phyloP scores from a whole-genome alignment of 164 flowering plant genomes.

The Magnolia sinica region DNA sequence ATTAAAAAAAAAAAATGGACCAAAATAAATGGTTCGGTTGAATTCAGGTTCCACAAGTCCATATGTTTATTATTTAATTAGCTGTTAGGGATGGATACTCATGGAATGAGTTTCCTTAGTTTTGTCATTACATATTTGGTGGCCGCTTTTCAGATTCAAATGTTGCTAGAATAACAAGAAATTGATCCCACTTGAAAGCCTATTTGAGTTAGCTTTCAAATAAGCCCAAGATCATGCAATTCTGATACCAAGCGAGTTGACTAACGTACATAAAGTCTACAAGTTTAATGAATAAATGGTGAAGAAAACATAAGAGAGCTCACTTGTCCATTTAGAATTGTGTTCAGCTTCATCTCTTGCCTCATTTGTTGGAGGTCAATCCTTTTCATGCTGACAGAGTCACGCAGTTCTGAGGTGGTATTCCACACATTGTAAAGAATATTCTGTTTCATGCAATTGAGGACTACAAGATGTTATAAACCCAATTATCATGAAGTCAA shows the following conservation, averaged over 20 bases:
- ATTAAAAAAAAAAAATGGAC: too few relatives aligned
- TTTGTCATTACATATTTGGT: too few relatives aligned
- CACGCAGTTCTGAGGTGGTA: conserved; percentile 48
- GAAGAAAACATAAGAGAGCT: conserved; percentile 3
- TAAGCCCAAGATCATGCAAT: background rate
- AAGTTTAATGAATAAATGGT: background rate
- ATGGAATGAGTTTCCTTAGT: too few relatives aligned
- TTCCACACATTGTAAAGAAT: conserved; percentile 62
- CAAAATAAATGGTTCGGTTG: too few relatives aligned
- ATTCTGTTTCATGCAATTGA: conserved; percentile 41
- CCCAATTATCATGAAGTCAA: background rate
- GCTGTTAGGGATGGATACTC: too few relatives aligned
- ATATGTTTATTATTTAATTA: too few relatives aligned
- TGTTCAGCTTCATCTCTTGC: conserved; percentile 60
- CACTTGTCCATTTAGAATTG: conserved; percentile 68
- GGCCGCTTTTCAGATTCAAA: background rate
- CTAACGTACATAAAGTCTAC: too few relatives aligned
- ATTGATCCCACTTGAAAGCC: background rate
- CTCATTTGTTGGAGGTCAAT: conserved; percentile 58
- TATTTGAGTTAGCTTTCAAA: background rate
- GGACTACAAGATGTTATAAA: background rate
- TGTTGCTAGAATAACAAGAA: background rate
- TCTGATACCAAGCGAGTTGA: background rate
- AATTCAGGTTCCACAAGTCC: too few relatives aligned
- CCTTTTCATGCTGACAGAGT: conserved; percentile 55